These are phyloP conservation scores for Neopestalotiopsis clavispora DNA, from an alignment of 2,329 filamentous ascomycete genomes.

Conservation along the genomic window DNA sequence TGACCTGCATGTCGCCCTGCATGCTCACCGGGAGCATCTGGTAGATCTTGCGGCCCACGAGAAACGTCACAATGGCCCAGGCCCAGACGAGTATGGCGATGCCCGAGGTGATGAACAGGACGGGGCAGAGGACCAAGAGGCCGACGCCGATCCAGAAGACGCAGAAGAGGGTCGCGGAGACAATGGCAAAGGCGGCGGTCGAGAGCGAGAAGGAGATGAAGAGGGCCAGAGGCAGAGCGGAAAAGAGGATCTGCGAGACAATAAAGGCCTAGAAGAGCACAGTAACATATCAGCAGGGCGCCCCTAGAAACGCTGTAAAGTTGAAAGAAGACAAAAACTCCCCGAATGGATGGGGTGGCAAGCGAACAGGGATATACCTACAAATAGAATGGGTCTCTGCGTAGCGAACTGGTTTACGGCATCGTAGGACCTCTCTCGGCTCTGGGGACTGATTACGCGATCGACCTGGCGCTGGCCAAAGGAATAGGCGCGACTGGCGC, in stretches of 20 bases:
- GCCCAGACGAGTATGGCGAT: conserved; percentile 69
- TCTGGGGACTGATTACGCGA: conserved; percentile 62
- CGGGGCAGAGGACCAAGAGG: conserved; percentile 70
- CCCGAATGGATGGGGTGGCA: not conserved
- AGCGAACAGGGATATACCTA: conserved; percentile 43
- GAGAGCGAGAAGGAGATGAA: conserved; percentile 71
- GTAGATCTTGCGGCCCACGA: conserved; percentile 53
- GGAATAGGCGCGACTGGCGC: conserved; percentile 40
- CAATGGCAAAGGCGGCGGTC: conserved; percentile 65
- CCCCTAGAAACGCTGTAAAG: not conserved
- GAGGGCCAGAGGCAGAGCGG: conserved; percentile 68
- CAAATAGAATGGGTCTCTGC: conserved; percentile 71
- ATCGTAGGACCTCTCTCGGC: conserved; percentile 61
- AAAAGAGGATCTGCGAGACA: conserved; percentile 66
- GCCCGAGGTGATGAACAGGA: conserved; percentile 68
- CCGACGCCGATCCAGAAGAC: conserved; percentile 72
- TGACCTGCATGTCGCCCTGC: conserved; percentile 21
- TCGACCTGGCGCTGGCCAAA: conserved; percentile 52
- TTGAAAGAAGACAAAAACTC: not conserved
- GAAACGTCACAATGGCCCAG: conserved; percentile 67
- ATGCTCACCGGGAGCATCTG: conserved; percentile 23
- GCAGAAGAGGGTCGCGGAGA: conserved; percentile 67
- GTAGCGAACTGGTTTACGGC: conserved; percentile 60
- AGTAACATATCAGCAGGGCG: not conserved
- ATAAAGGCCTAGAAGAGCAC: conserved; percentile 64